These are phyloP conservation scores for Kuraishia capsulata DNA, from an alignment of 805 yeast genomes.

Conservation along the genomic window DNA sequence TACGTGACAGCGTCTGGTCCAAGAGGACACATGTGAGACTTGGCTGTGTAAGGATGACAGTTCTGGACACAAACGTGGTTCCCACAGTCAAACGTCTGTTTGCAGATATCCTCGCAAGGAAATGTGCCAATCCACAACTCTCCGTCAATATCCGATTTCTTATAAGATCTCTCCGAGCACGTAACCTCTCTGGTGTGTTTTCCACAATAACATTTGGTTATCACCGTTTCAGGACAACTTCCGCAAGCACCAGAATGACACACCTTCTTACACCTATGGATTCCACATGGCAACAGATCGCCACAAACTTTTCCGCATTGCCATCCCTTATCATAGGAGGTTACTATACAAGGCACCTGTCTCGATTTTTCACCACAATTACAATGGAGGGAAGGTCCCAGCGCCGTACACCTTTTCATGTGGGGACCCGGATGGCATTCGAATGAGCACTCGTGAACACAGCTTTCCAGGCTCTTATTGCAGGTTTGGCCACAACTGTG, in stretches of 20 bases:
- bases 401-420: conserved; percentile 62
- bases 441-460: conserved; percentile 68
- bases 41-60: conserved; percentile 42
- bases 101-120: conserved; percentile 35
- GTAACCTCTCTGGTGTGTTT: conserved; percentile 28
- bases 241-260: conserved; percentile 89
- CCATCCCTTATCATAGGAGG: conserved; percentile 64
- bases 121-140: conserved; percentile 41
- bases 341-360: conserved; percentile 66
- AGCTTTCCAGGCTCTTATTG: conserved; percentile 38
- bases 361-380: conserved; percentile 60
- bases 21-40: conserved; percentile 41
- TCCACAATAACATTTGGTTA: conserved; percentile 71
- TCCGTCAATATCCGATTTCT: conserved; percentile 14
- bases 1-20: conserved; percentile 50
- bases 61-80: conserved; percentile 37
- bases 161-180: conserved; percentile 35
- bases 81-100: conserved; percentile 52
- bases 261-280: conserved; percentile 49
- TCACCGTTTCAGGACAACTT: conserved; percentile 42
- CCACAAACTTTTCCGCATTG: conserved; percentile 54
- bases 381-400: conserved; percentile 65
- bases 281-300: conserved; percentile 58
- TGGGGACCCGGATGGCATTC: conserved; percentile 90
- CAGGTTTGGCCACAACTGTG: conserved; percentile 90